A percentile compares a stretch with the other conserved stretches of the same genome.
phyloP scores from a whole-genome alignment of 2,329 filamentous ascomycete species.

The Botrytis tulipae region DNA sequence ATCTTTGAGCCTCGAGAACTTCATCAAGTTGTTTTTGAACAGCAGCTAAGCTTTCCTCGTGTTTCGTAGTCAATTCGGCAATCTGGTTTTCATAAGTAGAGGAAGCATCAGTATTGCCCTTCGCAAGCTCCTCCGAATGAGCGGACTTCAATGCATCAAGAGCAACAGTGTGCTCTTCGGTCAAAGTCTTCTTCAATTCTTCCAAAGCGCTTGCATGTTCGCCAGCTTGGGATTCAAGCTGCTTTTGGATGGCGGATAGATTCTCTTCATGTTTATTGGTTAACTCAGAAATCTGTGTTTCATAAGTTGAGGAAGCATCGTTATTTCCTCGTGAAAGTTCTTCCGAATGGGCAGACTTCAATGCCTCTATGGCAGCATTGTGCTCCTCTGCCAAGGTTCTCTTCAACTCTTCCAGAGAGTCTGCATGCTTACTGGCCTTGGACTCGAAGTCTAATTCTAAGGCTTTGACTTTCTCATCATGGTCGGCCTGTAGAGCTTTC shows the following conservation, averaged over 20 bases:
- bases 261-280: slow-evolving; percentile 50
- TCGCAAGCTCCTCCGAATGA: slow-evolving; percentile 50
- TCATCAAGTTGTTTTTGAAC: slow-evolving; percentile 57
- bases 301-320: slow-evolving; percentile 46
- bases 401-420: slow-evolving; percentile 49
- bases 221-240: slow-evolving; percentile 44
- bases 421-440: slow-evolving; percentile 23
- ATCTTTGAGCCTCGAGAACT: slow-evolving; percentile 48
- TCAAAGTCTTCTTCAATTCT: slow-evolving; percentile 49
- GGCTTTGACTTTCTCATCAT: slow-evolving; percentile 14
- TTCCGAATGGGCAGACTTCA: slow-evolving; percentile 52
- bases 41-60: slow-evolving; percentile 49
- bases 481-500: slow-evolving; percentile 40
- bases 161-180: slow-evolving; percentile 50
- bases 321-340: slow-evolving; percentile 49
- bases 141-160: slow-evolving; percentile 53
- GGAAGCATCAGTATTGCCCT: slow-evolving; percentile 46
- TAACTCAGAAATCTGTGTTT: slow-evolving; percentile 51
- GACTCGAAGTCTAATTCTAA: slow-evolving; percentile 9
- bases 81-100: slow-evolving; percentile 50
- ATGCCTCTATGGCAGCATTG: slow-evolving; percentile 47
- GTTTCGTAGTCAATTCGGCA: slow-evolving; percentile 49
- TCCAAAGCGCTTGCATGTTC: slow-evolving; percentile 41
- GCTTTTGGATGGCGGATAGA: slow-evolving; percentile 52
- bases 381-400: slow-evolving; percentile 52